phyloP scores from a whole-genome alignment of 495 filamentous ascomycete genomes.

The Sordaria brevicollis region DNA sequence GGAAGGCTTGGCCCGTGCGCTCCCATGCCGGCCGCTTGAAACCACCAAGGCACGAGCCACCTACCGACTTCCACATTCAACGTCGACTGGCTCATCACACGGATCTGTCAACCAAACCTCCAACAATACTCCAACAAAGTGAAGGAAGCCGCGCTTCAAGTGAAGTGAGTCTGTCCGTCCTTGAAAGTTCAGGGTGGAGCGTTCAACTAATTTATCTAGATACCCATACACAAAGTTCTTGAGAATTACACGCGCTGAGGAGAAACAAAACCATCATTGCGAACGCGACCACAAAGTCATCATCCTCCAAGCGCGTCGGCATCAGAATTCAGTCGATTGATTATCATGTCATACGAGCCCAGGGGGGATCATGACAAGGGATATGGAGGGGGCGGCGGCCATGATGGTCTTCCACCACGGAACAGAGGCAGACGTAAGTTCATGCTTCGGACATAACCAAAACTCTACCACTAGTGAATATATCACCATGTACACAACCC shows the following conservation, averaged over 20 bases:
- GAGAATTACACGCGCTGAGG: not conserved
- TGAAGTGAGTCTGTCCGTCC: not conserved
- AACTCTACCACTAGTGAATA: not conserved
- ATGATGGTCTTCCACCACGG: constrained; percentile 16
- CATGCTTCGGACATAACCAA: not conserved
- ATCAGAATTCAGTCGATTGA: not conserved
- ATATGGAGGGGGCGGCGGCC: constrained; percentile 3
- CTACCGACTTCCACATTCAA: not conserved
- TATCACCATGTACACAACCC: not conserved
- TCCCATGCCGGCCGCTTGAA: not conserved
- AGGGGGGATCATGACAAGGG: constrained; percentile 28
- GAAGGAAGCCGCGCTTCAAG: not conserved
- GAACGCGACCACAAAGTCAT: not conserved
- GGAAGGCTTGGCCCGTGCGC: not conserved
- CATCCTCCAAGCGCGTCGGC: not conserved
- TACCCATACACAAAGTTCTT: not conserved
- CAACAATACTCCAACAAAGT: not conserved
- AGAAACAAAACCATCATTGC: not conserved
- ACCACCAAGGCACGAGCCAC: not conserved
- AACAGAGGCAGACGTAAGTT: constrained; percentile 16
- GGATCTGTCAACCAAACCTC: not conserved
- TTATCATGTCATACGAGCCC: constrained; percentile 34
- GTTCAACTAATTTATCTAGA: not conserved
- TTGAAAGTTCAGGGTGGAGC: not conserved
- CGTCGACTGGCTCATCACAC: not conserved